phyloP scores from a whole-genome alignment of 208 protist species.

The Leishmania tarentolae region DNA sequence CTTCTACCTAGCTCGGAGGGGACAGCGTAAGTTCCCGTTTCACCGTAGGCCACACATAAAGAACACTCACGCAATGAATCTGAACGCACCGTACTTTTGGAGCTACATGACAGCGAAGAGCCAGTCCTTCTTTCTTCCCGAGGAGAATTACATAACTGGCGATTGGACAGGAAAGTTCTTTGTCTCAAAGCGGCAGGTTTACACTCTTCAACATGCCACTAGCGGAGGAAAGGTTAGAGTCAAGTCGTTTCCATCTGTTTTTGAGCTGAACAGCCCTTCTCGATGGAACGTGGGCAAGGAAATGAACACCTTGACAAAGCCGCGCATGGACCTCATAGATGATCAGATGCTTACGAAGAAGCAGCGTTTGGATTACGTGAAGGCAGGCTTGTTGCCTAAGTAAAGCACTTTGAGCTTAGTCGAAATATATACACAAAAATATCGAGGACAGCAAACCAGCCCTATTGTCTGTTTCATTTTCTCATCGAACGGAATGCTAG shows the following conservation, averaged over 20 bases:
- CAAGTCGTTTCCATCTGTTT: constrained; percentile 88
- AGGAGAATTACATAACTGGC: constrained; percentile 92
- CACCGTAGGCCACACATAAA: constrained; percentile 79
- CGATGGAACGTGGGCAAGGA: constrained; percentile 92
- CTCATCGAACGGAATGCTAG: background rate
- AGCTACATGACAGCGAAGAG: constrained; percentile 88
- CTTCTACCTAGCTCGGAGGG: constrained; percentile 84
- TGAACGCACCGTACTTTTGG: constrained; percentile 90
- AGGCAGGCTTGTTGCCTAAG: constrained; percentile 86
- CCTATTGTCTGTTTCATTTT: background rate
- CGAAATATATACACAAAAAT: background rate
- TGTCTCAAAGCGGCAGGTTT: constrained; percentile 88
- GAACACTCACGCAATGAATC: constrained; percentile 86
- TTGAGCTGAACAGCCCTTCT: constrained; percentile 85
- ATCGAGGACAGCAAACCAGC: background rate
- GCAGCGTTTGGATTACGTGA: constrained; percentile 88
- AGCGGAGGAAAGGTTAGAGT: constrained; percentile 84
- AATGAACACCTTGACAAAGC: constrained; percentile 83
- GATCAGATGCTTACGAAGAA: constrained; percentile 93
- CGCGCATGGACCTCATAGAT: constrained; percentile 90
- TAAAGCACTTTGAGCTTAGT: constrained; percentile 23
- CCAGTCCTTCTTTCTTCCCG: constrained; percentile 75
- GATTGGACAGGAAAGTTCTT: constrained; percentile 94
- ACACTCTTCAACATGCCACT: constrained; percentile 89
- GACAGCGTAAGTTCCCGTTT: constrained; percentile 85